Base-by-base conservation (phyloP, 495 filamentous ascomycete species). In the Astrocystis sublimbata region DNA sequence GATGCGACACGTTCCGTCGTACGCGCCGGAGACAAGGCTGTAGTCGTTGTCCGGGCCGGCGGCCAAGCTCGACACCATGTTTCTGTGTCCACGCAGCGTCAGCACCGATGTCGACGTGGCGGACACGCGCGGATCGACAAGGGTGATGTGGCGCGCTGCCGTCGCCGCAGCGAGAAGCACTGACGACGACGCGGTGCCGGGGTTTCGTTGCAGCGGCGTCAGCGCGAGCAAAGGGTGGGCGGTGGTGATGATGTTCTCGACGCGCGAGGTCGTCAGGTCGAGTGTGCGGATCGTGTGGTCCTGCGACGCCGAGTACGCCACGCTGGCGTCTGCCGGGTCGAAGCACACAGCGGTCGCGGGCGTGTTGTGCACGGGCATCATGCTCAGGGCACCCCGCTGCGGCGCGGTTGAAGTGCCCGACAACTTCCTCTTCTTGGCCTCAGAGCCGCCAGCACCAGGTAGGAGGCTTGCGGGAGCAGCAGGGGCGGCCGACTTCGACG, bases 261-360 rank as follows among this genome's bases (percentile, higher is more conserved):
- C 79, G 4, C 80, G 66, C 47, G 80, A 74, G 6, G 93, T 97
- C 0, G 90, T 84, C 12, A 98, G 85, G 79, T 98, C 94, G 84
- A 96, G 90, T 0, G 94, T 98, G 24, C 86, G 87, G 62, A 97
- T 78, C 0, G 90, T 89, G 75, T 96, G 92, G 78, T 98, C 94
- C 81, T 88, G 88, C 21, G 91, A 92, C 2, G 84, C 82, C 0
- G 92, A 92, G 80, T 98, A 97, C 33, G 88, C 93, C 24, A 98
- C 89, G 10, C 90, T 97, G 28, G 86, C 74, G 77, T 97, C 94
- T 46, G 82, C 81, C 1, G 87, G 88, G 71, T 93, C 89, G 78
- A 98, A 98, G 36, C 91, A 83, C 19, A 86, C 89, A 33, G 85
- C 86, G 1, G 88, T 87, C 12, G 93, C 89, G 3, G 88, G 83